Evolutionary conservation across 495 filamentous ascomycete genomes (phyloP), one percentile per base, ranked within the genome.

Genomic region (Astrocystis sublimbata): DNA sequence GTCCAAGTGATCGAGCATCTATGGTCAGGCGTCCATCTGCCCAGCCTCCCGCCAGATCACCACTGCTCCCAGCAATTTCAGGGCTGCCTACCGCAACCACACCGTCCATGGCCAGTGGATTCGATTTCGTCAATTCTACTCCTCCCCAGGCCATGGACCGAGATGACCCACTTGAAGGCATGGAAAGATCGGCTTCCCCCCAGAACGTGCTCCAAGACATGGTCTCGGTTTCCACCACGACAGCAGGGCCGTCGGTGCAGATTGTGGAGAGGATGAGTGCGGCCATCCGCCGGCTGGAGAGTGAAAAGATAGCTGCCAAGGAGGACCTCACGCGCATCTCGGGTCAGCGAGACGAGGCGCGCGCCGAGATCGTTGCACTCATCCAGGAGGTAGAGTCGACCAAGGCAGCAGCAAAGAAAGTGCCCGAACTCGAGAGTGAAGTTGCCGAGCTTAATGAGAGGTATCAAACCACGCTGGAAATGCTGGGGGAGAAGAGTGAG

Each of bases 401-500:
- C 75, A 81, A 83, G 64, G 75, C 69, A 0, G 84, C 84, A 9
- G 83, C 87, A 40, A 75, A 78, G 63, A 83, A 78, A 50, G 83
- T 90, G 10, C 79, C 79, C 41, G 83, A 81, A 56, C 71, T 96
- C 2, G 89, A 97, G 72, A 76, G 72, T 47, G 85, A 88, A 62
- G 73, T 93, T 17, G 74, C 74, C 51, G 87, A 87, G 47, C 74
- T 90, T 59, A 81, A 85, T 64, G 76, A 83, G 65, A 79, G 93
- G 66, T 96, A 97, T 71, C 86, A 93, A 73, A 94, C 92, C 1
- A 93, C 90, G 45, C 78, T 98, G 42, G 93, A 97, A 79, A 88
- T 98, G 89, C 74, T 97, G 40, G 94, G 94, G 10, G 94, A 98
- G 83, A 97, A 96, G 86, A 96, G 90, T 70, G 94, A 98, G 81